Evolutionary conservation across 176 grass and related monocot genomes (phyloP).

Genomic region (Carex cristatella): DNA sequence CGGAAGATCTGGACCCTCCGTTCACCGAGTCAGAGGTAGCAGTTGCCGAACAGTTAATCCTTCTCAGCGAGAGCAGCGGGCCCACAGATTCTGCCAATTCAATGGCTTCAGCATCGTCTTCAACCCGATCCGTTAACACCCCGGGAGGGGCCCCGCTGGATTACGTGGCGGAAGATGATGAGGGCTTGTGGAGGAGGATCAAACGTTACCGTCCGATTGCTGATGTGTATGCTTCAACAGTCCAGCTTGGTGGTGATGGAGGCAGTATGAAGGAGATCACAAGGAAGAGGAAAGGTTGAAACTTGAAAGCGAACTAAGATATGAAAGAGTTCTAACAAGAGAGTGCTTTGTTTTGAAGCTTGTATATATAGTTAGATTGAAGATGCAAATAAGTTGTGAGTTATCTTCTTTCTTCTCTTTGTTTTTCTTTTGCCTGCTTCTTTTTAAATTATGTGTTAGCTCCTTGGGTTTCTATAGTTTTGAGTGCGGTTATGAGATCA

Average conservation of each 20-base stretch:
- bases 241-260: conserved; percentile 15
- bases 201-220: conserved; percentile 42
- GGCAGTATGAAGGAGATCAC: not conserved
- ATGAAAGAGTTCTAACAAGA: not conserved
- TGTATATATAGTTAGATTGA: not conserved
- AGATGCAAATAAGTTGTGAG: conserved; percentile 17
- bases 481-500: not conserved
- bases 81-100: not conserved
- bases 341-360: conserved; percentile 7
- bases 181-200: conserved; percentile 25
- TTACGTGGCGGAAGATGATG: conserved; percentile 27
- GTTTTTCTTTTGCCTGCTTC: not conserved
- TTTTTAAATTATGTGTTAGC: not conserved
- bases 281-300: conserved; percentile 16
- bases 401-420: conserved; percentile 5
- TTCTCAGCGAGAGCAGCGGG: conserved; percentile 33
- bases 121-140: conserved; percentile 25
- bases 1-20: not conserved
- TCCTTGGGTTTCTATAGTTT: not conserved
- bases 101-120: conserved; percentile 13
- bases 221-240: conserved; percentile 44
- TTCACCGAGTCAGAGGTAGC: conserved; percentile 46
- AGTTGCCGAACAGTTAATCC: conserved; percentile 30
- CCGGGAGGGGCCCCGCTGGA: not conserved
- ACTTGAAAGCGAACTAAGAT: not conserved